Conservation (phyloP, 2,329 filamentous ascomycete genomes). For the Bipolaris zeicola region DNA sequence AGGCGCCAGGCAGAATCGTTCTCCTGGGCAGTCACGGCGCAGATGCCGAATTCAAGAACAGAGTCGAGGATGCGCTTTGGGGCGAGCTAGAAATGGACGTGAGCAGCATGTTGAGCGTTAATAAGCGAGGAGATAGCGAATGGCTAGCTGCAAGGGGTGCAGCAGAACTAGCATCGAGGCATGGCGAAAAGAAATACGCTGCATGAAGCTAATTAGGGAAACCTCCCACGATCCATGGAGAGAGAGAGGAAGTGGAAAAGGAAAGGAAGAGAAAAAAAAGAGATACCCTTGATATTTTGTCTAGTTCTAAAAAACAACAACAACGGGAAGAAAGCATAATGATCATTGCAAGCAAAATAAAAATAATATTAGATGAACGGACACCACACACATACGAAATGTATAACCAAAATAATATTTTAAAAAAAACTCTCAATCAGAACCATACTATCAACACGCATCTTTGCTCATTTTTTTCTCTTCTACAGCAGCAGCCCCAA, state of each 20-base stretch:
- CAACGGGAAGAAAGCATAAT: neutral
- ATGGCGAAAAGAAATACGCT: neutral
- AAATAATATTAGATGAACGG: neutral
- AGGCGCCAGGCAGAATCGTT: conserved; percentile 29
- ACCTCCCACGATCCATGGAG: no score
- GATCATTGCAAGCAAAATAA: neutral
- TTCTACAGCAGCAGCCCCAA: conserved; percentile 39
- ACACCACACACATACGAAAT: neutral
- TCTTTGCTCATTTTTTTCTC: neutral
- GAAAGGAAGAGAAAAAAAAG: neutral
- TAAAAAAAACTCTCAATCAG: no score
- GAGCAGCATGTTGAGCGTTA: conserved; percentile 19
- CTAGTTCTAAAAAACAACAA: neutral
- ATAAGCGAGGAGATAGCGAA: conserved; percentile 11
- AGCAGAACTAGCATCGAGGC: conserved; percentile 26
- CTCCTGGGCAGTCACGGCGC: conserved; percentile 30
- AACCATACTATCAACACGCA: no score
- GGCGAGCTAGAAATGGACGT: conserved; percentile 27
- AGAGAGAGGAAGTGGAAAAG: no score
- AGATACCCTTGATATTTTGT: conserved; percentile 4
- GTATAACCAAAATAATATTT: neutral
- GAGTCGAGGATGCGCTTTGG: conserved; percentile 30
- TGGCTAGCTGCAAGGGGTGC: conserved; percentile 32
- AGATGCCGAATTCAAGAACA: conserved; percentile 28
- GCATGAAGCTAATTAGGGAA: neutral